Percentiles rank a stretch among this genome's conserved stretches.
Conservation (phyloP, 2,329 filamentous ascomycete species). For the Cadophora luteo-olivacea region DNA sequence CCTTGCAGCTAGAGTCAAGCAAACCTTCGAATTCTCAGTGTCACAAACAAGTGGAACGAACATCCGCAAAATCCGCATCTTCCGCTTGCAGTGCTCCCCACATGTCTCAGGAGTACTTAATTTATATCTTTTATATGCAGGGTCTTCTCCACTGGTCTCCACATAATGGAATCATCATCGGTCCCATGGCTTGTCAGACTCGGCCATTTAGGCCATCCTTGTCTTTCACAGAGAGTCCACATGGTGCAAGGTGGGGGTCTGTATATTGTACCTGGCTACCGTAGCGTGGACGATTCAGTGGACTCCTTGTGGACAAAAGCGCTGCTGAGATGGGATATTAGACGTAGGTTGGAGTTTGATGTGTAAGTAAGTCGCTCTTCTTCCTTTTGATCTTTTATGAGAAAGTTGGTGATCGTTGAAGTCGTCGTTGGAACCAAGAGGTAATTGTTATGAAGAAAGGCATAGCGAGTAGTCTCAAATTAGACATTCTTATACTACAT, state of each 20-base stretch:
- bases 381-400: background rate
- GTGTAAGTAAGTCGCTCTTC: background rate
- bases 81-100: background rate
- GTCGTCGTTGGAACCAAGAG: too few species aligned
- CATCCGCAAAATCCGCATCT: background rate
- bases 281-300: background rate
- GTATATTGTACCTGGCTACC: background rate
- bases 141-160: background rate
- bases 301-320: background rate
- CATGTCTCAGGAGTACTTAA: background rate
- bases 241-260: background rate
- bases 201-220: background rate
- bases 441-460: too few species aligned
- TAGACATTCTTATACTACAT: background rate
- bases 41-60: background rate
- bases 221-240: background rate
- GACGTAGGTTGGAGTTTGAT: background rate
- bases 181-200: background rate
- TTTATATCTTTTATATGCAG: background rate
- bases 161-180: slow-evolving; percentile 1
- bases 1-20: too few species aligned
- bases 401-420: background rate
- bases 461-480: too few species aligned
- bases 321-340: background rate
- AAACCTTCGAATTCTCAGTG: background rate